Evolutionary conservation across 1,284 basidiomycete genomes (phyloP).

Genomic region (Cutaneotrichosporon spelunceum): DNA sequence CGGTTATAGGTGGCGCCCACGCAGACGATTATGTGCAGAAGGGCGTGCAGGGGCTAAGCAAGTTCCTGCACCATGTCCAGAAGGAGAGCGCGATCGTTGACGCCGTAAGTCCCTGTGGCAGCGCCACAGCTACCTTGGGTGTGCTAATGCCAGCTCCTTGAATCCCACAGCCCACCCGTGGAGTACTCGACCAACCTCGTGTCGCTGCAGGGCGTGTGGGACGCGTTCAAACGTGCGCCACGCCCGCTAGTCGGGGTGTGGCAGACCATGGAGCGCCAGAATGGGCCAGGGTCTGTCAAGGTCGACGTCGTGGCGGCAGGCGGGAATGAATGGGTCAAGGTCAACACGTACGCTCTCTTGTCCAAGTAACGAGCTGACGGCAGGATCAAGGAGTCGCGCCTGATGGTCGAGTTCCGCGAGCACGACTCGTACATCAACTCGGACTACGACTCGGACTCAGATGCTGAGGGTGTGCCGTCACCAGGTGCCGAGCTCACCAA

Average conservation of each 20-base stretch:
- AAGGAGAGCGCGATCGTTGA: slow-evolving; percentile 37
- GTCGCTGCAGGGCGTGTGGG: slow-evolving; percentile 42
- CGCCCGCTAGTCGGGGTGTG: slow-evolving; percentile 35
- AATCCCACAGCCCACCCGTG: slow-evolving; percentile 25
- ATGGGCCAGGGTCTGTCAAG: slow-evolving; percentile 24
- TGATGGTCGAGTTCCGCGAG: slow-evolving; percentile 75
- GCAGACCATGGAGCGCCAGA: slow-evolving; percentile 32
- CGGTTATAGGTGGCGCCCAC: slow-evolving; percentile 44
- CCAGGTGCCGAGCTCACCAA: slow-evolving; percentile 52
- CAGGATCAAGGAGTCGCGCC: slow-evolving; percentile 70
- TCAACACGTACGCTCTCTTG: slow-evolving; percentile 68
- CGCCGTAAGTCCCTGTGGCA: slow-evolving; percentile 24
- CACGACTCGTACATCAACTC: slow-evolving; percentile 70
- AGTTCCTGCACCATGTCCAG: slow-evolving; percentile 33
- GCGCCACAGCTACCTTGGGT: neutral
- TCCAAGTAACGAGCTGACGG: neutral
- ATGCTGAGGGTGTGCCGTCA: slow-evolving; percentile 5
- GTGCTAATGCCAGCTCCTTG: neutral
- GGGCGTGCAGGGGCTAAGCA: slow-evolving; percentile 34
- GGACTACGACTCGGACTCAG: slow-evolving; percentile 40
- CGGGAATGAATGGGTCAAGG: slow-evolving; percentile 70
- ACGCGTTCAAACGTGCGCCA: slow-evolving; percentile 33
- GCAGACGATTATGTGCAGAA: slow-evolving; percentile 35
- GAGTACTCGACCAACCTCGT: slow-evolving; percentile 41
- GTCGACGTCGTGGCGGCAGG: slow-evolving; percentile 72